Base-by-base conservation (phyloP, 257 asterid genomes). In the Solanum lycopersicoides region DNA sequence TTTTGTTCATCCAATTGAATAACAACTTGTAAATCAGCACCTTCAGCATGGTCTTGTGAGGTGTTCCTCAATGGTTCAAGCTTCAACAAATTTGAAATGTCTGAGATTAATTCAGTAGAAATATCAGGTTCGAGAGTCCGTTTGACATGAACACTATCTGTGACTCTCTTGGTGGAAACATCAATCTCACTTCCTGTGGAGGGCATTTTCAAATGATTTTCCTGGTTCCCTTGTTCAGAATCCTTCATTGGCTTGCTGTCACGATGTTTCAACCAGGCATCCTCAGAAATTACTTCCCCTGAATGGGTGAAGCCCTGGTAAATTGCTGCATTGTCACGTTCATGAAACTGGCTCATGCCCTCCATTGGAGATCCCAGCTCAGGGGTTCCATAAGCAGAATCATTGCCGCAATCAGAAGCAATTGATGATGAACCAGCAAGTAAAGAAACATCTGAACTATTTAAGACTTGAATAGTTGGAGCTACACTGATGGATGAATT, bases 1-100 rank as follows among this genome's bases (percentile, higher is more conserved):
- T 88, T 91, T 82, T 85, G 89, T 86, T 91, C 92, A 56, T 91
- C 93, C 59, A 73, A 56, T 85, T 93, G 94, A 87, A 94, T 85
- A 89, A 88, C 86, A 21, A 90, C 87, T 86, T 69, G 66, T 59
- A 88, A 72, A 86, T 89, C 94, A 86, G 83, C 39, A 89, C 90
- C 90, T 87, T 84, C 90, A 83, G 88, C 83, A 73, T 59, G 83
- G 74, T 88, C 89, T 47, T 87, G 87, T 84, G 92, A 89, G 74
- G 88, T 16, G 59, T 47, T 87, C 42, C 80, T 42, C n/a, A 84
- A 85, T 68, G 86, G 79, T 41, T 72, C 87, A 83, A 60, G 34
- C 69, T 89, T 85, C 76, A 45, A 56, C 11, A 83, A 83, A 63
- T 71, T 90, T 87, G 85, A 82, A 2, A 47, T 32, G 69, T 82